Conservation (phyloP, 2,329 filamentous ascomycete species). For the Didymosphaeria variabile region DNA sequence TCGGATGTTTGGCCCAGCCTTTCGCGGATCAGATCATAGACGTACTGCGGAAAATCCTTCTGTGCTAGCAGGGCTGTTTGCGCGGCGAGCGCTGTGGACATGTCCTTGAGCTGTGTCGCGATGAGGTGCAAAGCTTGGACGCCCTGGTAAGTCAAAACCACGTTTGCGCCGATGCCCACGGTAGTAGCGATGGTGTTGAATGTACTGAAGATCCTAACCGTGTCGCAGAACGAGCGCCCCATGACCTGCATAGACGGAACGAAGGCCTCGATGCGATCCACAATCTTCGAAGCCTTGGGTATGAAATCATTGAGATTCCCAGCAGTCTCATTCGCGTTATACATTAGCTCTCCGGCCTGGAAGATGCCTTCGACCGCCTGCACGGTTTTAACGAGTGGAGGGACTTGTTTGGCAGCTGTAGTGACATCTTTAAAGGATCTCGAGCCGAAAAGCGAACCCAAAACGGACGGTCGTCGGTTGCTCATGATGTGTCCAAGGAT, state of each 20-base stretch:
- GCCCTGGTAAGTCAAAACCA: conserved; percentile 16
- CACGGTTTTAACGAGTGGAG: conserved; percentile 15
- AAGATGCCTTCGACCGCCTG: conserved; percentile 16
- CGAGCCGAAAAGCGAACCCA: conserved; percentile 4
- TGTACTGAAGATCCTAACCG: conserved; percentile 7
- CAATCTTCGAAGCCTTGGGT: conserved; percentile 11
- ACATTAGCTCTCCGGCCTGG: conserved; percentile 7
- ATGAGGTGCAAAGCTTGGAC: conserved; percentile 16
- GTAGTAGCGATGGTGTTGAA: conserved; percentile 16
- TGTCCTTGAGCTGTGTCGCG: conserved; percentile 10
- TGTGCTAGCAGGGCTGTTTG: conserved; percentile 17
- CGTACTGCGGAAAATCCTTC: conserved; percentile 18
- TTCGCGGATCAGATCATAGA: conserved; percentile 18
- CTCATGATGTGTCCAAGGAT: neutral
- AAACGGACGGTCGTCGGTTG: neutral
- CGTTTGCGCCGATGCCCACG: conserved; percentile 15
- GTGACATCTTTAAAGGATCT: conserved; percentile 12
- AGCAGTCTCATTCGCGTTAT: conserved; percentile 15
- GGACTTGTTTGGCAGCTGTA: neutral
- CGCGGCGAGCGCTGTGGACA: conserved; percentile 12
- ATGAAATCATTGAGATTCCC: conserved; percentile 15
- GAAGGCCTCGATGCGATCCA: conserved; percentile 16
- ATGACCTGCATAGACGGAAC: conserved; percentile 17
- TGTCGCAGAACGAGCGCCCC: conserved; percentile 16
- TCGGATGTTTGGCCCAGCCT: conserved; percentile 11